Evolutionary conservation across 1,284 basidiomycete genomes (phyloP).

Genomic region (Taiwanofungus camphoratus): DNA sequence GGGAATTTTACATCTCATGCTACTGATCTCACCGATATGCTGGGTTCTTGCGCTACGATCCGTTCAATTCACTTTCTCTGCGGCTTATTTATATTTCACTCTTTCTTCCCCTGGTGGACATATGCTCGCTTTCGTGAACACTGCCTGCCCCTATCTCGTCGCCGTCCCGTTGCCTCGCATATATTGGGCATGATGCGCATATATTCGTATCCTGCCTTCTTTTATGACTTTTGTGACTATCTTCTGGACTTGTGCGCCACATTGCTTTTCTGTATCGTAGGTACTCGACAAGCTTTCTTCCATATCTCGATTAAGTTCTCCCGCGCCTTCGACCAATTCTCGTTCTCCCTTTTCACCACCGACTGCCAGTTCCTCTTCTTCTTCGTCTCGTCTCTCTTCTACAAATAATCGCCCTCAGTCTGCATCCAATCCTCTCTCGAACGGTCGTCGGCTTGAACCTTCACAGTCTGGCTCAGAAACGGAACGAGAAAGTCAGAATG

Average conservation of each 20-base stretch:
- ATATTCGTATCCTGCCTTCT: not conserved
- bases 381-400: constrained; percentile 27
- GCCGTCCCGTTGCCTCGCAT: no score
- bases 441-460: constrained; percentile 20
- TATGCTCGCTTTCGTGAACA: no score
- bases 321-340: constrained; percentile 31
- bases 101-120: not conserved
- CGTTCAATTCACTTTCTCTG: no score
- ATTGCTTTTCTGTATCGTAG: constrained; percentile 28
- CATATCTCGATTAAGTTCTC: constrained; percentile 42
- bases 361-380: constrained; percentile 24
- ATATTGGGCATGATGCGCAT: not conserved
- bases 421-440: constrained; percentile 14
- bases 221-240: constrained; percentile 2
- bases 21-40: no score
- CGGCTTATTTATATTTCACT: not conserved
- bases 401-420: constrained; percentile 25
- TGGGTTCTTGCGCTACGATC: no score
- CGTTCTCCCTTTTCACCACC: constrained; percentile 30
- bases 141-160: no score
- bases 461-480: constrained; percentile 71
- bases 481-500: constrained; percentile 54
- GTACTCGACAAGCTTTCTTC: constrained; percentile 63
- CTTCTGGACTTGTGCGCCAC: not conserved
- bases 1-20: no score